phyloP scores from a whole-genome alignment of 2,329 filamentous ascomycete species.

The Cryphonectria parasitica region DNA sequence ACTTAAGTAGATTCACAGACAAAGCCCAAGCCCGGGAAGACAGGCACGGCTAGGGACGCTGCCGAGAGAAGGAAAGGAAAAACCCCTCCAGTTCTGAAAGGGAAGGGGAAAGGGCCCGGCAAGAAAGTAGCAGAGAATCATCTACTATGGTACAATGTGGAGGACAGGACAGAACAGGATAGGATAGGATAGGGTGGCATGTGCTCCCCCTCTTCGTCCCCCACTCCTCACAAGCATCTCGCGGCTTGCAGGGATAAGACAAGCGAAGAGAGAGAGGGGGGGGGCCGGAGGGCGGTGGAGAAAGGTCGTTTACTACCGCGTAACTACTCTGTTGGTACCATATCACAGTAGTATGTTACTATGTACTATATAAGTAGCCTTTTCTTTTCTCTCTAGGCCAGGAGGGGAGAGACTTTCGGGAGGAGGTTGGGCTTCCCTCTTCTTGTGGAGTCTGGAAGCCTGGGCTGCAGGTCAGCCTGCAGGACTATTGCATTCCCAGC shows the following conservation, averaged over 20 bases:
- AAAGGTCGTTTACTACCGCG: not conserved
- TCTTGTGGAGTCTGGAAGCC: conserved; percentile 8
- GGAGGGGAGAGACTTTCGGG: not conserved
- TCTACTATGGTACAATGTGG: not conserved
- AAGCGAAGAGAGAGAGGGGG: not conserved
- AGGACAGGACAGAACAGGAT: not conserved
- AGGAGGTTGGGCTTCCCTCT: not conserved
- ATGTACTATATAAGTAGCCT: not conserved
- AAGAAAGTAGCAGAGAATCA: not conserved
- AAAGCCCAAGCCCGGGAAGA: not conserved
- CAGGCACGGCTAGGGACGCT: not conserved
- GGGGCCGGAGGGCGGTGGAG: not conserved
- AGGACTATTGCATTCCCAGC: conserved; percentile 14
- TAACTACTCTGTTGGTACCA: not conserved
- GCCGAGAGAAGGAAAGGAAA: not conserved
- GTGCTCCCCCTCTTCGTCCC: not conserved
- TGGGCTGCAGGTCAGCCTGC: conserved; percentile 12
- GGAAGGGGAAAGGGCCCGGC: not conserved
- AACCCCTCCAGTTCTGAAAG: not conserved
- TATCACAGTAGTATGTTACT: not conserved
- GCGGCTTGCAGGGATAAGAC: not conserved
- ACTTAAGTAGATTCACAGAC: not conserved
- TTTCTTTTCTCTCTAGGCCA: not conserved
- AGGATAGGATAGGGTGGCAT: not conserved
- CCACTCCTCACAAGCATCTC: not conserved